Evolutionary conservation across 257 asterid genomes (phyloP).

Genomic region (Ajuga chamaepitys): DNA sequence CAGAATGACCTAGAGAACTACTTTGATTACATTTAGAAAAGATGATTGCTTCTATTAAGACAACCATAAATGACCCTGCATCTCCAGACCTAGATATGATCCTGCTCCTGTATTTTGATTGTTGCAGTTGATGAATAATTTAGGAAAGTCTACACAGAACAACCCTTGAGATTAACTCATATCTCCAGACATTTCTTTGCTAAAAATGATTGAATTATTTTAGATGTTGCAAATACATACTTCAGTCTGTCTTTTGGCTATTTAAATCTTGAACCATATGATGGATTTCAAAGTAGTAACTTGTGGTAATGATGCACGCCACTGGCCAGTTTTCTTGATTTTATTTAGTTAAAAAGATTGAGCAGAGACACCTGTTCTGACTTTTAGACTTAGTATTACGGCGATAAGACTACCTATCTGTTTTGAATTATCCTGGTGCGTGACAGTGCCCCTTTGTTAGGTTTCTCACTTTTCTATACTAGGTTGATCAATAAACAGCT

Average conservation of each 20-base stretch:
- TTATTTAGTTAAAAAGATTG: not conserved
- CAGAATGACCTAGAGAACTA: too few relatives aligned
- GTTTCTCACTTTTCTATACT: not conserved
- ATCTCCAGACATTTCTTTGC: not conserved
- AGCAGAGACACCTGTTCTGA: not conserved
- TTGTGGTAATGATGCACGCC: not conserved
- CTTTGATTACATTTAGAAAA: too few relatives aligned
- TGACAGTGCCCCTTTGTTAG: not conserved
- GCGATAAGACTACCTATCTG: not conserved
- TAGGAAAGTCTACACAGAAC: not conserved
- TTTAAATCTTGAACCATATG: not conserved
- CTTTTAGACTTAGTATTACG: not conserved
- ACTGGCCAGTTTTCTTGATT: not conserved
- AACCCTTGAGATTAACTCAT: not conserved
- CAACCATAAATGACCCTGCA: too few relatives aligned
- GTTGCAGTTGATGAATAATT: not conserved
- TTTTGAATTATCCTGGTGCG: not conserved
- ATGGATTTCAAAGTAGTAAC: not conserved
- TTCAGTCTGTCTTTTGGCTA: not conserved
- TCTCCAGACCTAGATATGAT: too few relatives aligned
- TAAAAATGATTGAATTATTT: not conserved
- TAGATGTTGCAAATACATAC: not conserved
- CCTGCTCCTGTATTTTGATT: too few relatives aligned
- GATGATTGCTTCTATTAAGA: too few relatives aligned
- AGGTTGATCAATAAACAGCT: not conserved